Evolutionary conservation across 164 flowering plant genomes (phyloP).

Genomic region (Saururus chinensis): DNA sequence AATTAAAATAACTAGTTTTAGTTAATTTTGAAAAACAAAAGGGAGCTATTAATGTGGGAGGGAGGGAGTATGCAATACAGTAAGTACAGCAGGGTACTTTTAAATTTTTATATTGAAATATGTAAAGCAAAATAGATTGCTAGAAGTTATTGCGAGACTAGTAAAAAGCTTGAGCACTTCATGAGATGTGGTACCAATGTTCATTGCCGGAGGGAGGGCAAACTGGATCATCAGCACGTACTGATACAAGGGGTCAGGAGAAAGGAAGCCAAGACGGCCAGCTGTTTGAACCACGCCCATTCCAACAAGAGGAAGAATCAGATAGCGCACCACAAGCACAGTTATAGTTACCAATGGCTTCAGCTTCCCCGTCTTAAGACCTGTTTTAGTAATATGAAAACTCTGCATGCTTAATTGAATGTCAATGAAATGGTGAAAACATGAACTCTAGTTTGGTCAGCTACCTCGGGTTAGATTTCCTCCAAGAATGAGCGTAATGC

Average conservation of each 20-base stretch:
- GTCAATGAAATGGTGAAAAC: no score
- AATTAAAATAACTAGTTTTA: no score
- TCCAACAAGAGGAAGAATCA: conserved; percentile 55
- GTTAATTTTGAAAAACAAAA: no score
- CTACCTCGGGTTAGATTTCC: conserved; percentile 87
- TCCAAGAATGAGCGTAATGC: conserved; percentile 84
- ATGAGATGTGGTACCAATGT: no score
- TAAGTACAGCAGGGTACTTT: no score
- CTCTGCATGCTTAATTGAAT: background rate
- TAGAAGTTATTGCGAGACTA: no score
- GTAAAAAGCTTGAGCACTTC: no score
- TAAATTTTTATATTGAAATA: no score
- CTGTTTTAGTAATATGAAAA: conserved; percentile 16
- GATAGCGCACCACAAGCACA: conserved; percentile 42
- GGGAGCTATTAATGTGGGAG: no score
- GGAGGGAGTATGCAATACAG: no score
- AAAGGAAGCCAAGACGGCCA: conserved; percentile 41
- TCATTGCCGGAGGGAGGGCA: conserved; percentile 87
- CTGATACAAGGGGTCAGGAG: conserved; percentile 57
- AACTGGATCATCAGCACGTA: conserved; percentile 73
- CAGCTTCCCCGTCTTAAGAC: conserved; percentile 33
- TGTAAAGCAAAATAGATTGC: no score
- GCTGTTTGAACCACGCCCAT: conserved; percentile 51
- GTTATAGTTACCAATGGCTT: conserved; percentile 27
- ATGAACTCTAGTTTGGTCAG: background rate